Evolutionary conservation across 768 basidiomycete genomes (phyloP).

Genomic region (Lanmaoa pseudosensibilis): DNA sequence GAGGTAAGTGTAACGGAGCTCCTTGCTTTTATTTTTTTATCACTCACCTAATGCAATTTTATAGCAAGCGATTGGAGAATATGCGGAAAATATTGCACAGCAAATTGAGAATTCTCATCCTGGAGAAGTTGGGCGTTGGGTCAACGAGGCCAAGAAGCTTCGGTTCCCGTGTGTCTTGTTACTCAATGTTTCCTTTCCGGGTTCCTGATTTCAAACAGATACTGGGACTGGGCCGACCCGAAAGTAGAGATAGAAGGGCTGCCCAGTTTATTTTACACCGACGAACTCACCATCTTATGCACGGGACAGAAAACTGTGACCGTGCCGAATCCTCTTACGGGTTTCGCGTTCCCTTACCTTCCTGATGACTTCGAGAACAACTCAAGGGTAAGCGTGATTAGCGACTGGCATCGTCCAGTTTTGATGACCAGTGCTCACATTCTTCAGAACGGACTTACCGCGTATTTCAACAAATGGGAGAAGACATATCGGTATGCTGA

Average conservation of each 20-base stretch:
- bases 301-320: slow-evolving; percentile 1
- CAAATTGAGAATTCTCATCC: slow-evolving; percentile 25
- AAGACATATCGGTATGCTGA: slow-evolving; percentile 21
- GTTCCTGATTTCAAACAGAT: slow-evolving; percentile 13
- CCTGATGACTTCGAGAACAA: slow-evolving; percentile 22
- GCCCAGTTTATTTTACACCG: slow-evolving; percentile 19
- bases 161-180: slow-evolving; percentile 28
- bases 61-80: slow-evolving; percentile 31
- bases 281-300: slow-evolving; percentile 11
- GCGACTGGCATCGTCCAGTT: background rate
- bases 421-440: background rate
- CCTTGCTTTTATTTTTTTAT: background rate
- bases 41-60: background rate
- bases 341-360: slow-evolving; percentile 15
- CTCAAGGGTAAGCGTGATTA: slow-evolving; percentile 3
- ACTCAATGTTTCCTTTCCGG: background rate
- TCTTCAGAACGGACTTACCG: slow-evolving; percentile 7
- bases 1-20: slow-evolving; percentile 14
- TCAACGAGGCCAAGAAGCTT: slow-evolving; percentile 21
- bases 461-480: slow-evolving; percentile 23
- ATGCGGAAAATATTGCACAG: slow-evolving; percentile 23
- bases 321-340: slow-evolving; percentile 22
- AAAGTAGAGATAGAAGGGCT: slow-evolving; percentile 19
- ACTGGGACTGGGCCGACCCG: slow-evolving; percentile 32
- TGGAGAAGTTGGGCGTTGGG: slow-evolving; percentile 20